Base-by-base conservation (phyloP, 129 eudicot genomes). In the Flaveria bidentis region DNA sequence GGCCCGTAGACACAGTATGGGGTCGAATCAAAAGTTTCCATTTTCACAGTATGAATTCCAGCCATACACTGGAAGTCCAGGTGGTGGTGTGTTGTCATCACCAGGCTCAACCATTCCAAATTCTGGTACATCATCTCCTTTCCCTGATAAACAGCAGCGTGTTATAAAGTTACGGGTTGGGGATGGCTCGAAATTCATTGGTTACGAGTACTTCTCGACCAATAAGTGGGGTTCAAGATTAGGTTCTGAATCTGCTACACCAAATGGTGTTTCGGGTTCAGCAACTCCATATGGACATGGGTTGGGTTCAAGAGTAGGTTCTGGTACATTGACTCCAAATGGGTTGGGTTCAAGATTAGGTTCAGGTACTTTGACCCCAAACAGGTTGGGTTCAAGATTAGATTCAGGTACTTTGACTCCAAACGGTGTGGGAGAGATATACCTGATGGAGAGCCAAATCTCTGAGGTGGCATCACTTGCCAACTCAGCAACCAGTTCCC, bases 91-190 rank as follows among this genome's bases (percentile, higher is more conserved):
- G 30, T 86, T 82, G 61, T 90, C 96, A 14, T 85, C 93, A 36
- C 41, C 41, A 1, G 93, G 96, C 49, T 92, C 97, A 26, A 92
- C 85, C 49, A 78, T 84, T n/a, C 87, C 98, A 7, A 85, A 84
- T 76, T 92, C 98, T 28, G 98, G 98, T 10, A 90, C 98, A 60
- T 92, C 96, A 16, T 90, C 98, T 11, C 98, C 98, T 25, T 90
- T 85, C 65, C 90, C 83, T n/a, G 92, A 82, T 52, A 88, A 73
- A 72, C 84, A 72, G 70, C 86, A 61, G 12, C 85, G 86, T 55
- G 75, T 87, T 41, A 65, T 92, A 26, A 89, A 84, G 74, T 80
- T 89, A 47, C 88, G 75, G 2, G 80, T 84, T 46, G 92, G 87
- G 22, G 97, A 92, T 44, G 87, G 82, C 78, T 78, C 69, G 2